Percentiles rank a stretch among this genome's conserved stretches.
Evolutionary conservation across 495 filamentous ascomycete species (phyloP).

Genomic region (Aspergillus nanangensis): DNA sequence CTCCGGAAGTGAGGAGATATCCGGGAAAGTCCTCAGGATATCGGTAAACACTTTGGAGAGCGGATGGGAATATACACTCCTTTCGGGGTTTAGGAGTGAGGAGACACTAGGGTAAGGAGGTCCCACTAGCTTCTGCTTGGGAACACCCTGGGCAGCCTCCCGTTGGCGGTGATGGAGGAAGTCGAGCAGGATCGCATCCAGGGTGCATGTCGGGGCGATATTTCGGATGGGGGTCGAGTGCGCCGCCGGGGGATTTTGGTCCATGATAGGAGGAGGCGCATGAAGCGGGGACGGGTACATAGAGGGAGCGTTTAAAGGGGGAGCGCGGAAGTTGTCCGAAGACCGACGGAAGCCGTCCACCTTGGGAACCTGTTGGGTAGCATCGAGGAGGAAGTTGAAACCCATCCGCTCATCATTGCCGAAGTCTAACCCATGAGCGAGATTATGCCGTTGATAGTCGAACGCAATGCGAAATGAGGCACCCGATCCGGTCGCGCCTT

Average conservation of each 20-base stretch:
- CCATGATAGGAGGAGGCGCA: slow-evolving; percentile 10
- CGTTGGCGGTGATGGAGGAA: slow-evolving; percentile 66
- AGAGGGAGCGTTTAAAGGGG: slow-evolving; percentile 19
- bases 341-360: slow-evolving; percentile 31
- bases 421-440: slow-evolving; percentile 53
- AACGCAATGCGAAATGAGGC: slow-evolving; percentile 29
- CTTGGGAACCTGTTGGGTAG: slow-evolving; percentile 40
- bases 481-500: slow-evolving; percentile 20
- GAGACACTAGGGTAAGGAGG: slow-evolving; percentile 73
- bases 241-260: slow-evolving; percentile 24
- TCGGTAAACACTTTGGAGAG: slow-evolving; percentile 80
- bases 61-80: slow-evolving; percentile 58
- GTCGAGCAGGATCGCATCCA: slow-evolving; percentile 71
- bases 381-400: slow-evolving; percentile 63
- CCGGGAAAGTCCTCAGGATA: slow-evolving; percentile 70
- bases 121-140: slow-evolving; percentile 58
- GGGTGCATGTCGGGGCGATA: slow-evolving; percentile 59
- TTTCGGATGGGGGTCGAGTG: slow-evolving; percentile 53
- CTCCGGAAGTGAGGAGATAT: slow-evolving; percentile 64
- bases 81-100: slow-evolving; percentile 64
- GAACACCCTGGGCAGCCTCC: slow-evolving; percentile 56
- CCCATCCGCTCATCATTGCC: slow-evolving; percentile 56
- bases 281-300: slow-evolving; percentile 22
- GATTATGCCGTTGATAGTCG: slow-evolving; percentile 51
- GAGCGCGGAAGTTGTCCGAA: slow-evolving; percentile 22